Evolutionary conservation across 768 basidiomycete species (phyloP).

Genomic region (Tricholomella constricta): DNA sequence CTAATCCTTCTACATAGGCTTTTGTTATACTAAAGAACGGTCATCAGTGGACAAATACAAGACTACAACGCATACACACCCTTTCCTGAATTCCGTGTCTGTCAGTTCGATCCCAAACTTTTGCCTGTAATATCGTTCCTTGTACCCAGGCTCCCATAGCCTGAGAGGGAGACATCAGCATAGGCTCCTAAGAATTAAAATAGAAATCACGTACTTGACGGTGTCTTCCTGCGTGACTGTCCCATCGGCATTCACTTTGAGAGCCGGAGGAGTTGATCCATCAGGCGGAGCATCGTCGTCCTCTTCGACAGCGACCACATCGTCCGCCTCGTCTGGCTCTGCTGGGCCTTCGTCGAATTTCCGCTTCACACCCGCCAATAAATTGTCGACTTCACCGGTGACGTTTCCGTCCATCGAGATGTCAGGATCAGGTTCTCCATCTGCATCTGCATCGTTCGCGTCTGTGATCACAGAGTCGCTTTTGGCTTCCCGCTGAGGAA

Average conservation of each 20-base stretch:
- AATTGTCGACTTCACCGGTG: conserved; percentile 17
- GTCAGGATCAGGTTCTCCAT: conserved; percentile 33
- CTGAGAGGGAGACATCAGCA: conserved; percentile 42
- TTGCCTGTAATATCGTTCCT: conserved; percentile 90
- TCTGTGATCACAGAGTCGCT: conserved; percentile 19
- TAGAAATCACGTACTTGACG: conserved; percentile 67
- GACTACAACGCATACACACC: conserved; percentile 46
- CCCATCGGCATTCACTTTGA: conserved; percentile 88
- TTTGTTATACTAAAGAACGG: conserved; percentile 61
- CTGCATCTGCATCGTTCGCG: conserved; percentile 28
- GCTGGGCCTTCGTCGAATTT: conserved; percentile 51
- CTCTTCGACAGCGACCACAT: conserved; percentile 50
- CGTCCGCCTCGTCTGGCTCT: conserved; percentile 41
- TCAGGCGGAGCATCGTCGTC: conserved; percentile 48
- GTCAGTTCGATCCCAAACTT: conserved; percentile 81
- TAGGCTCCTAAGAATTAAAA: background rate
- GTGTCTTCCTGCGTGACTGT: conserved; percentile 93
- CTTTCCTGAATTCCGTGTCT: conserved; percentile 72
- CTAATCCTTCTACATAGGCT: conserved; percentile 90
- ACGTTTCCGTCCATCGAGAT: conserved; percentile 20
- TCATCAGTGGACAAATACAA: background rate
- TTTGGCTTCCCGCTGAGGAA: conserved; percentile 7
- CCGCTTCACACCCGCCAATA: conserved; percentile 41
- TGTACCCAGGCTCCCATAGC: conserved; percentile 95
- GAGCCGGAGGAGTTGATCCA: conserved; percentile 49